A percentile compares a stretch with the other conserved stretches of the same genome.
phyloP scores from a whole-genome alignment of 2,329 filamentous ascomycete species.

The Diaporthe amygdali region DNA sequence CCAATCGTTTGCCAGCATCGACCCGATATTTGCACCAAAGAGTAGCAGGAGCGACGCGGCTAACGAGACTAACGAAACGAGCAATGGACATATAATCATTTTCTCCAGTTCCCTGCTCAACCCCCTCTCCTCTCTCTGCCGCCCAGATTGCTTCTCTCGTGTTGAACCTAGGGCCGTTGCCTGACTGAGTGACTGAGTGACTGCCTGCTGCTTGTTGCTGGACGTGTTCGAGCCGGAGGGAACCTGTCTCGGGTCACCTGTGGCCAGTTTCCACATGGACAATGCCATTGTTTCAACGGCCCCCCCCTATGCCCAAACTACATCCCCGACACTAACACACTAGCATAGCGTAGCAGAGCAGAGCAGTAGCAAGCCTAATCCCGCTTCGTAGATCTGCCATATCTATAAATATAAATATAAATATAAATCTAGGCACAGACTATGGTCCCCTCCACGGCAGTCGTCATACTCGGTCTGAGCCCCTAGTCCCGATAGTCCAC shows the following conservation, averaged over 20 bases:
- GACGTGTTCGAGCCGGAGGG: neutral
- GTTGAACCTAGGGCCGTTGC: too few species aligned
- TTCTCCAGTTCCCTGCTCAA: neutral
- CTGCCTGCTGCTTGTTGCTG: neutral
- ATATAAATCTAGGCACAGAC: neutral
- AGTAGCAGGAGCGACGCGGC: too few species aligned
- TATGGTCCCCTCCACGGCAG: neutral
- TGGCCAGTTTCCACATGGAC: neutral
- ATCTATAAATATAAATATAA: neutral
- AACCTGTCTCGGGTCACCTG: neutral
- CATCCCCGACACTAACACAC: neutral
- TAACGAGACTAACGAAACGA: neutral
- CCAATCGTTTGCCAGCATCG: neutral
- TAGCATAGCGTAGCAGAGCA: too few species aligned
- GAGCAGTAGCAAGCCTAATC: too few species aligned
- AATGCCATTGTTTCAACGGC: neutral
- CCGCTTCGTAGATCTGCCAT: neutral
- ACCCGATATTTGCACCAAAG: neutral
- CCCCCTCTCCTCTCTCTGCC: neutral
- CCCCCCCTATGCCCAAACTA: neutral
- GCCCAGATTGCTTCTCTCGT: neutral
- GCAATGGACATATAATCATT: neutral
- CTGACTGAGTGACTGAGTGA: too few species aligned
- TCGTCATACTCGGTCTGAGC: neutral
- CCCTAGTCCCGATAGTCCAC: slow-evolving; percentile 65